Base-by-base conservation (phyloP, 306 rosid genomes). In the Alnus glutinosa region DNA sequence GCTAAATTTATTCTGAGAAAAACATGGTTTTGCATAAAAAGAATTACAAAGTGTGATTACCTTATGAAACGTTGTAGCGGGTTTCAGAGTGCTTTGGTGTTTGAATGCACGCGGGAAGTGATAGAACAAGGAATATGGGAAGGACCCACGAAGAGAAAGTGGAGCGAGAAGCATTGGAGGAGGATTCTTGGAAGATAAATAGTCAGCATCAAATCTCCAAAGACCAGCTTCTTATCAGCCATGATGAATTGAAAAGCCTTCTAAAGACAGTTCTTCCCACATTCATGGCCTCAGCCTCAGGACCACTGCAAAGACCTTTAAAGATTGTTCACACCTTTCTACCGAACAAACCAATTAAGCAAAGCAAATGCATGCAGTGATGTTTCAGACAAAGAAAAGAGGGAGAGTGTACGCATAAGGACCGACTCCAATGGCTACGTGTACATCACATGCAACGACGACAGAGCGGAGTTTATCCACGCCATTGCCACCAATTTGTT, bases 381-480 rank as follows among this genome's bases (percentile, higher is more conserved):
- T 34, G 37, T 34, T 34, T 34, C 1, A 34, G 37, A 34, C 37
- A 34, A 34, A 34, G 37, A 34, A 34, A 34, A 34, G 37, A 34
- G 37, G 37, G 37, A 23, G 28, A 23, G 28, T 23, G 28, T 23
- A 23, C 28, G 28, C 0, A 23, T 23, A 23, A 23, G 52, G 4
- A 95, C 98, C 1, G 92, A 92, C 36, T 3, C 84, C 0, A 15
- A 80, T 1, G 98, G 97, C 2, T 81, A 89, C 68, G 84, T 95
- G 12, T 82, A 77, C 81, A 54, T 95, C 74, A 37, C 88, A 12
- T 91, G 92, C 83, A 95, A 92, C 85, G 98, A 92, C 49, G 88
- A 90, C 23, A 98, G 98, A 28, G 97, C 74, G 37, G 87, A 87
- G 14, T 92, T 95, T 75, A 30, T 91, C 69, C 89, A 87, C 74